These are phyloP conservation scores for Crassisporium funariophilum DNA, from an alignment of 768 basidiomycete genomes.

Conservation along the genomic window DNA sequence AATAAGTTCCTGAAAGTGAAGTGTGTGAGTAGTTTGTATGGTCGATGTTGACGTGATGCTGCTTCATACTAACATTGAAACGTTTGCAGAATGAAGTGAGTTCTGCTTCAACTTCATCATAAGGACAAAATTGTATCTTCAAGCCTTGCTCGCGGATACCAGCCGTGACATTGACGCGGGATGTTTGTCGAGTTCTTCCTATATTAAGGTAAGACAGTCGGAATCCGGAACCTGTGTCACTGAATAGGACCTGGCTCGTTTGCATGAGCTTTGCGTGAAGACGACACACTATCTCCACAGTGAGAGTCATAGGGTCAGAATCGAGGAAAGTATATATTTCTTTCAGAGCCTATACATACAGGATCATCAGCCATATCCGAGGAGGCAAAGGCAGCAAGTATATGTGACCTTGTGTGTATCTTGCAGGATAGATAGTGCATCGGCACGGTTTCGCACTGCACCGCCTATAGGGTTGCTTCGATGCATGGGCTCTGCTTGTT, in stretches of 20 bases:
- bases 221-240: not conserved
- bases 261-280: conserved; percentile 12
- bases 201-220: conserved; percentile 14
- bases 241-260: conserved; percentile 11
- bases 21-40: not conserved
- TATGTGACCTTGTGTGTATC: conserved; percentile 17
- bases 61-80: conserved; percentile 9
- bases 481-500: conserved; percentile 4
- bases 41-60: not conserved
- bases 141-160: not conserved
- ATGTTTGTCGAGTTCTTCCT: conserved; percentile 15
- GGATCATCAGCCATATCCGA: not conserved
- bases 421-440: conserved; percentile 17
- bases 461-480: conserved; percentile 5
- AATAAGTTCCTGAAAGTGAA: conserved; percentile 12
- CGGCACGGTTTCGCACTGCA: conserved; percentile 9
- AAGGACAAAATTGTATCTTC: conserved; percentile 20
- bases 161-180: conserved; percentile 13
- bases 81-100: conserved; percentile 14
- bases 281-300: conserved; percentile 10
- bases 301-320: conserved; percentile 8
- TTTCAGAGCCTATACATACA: conserved; percentile 10
- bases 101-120: conserved; percentile 14
- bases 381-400: not conserved
- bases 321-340: conserved; percentile 10